A percentile compares a stretch with the other conserved stretches of the same genome.
Evolutionary conservation across 1,284 basidiomycete species (phyloP).

Genomic region (Microbotryomycetes sp.): DNA sequence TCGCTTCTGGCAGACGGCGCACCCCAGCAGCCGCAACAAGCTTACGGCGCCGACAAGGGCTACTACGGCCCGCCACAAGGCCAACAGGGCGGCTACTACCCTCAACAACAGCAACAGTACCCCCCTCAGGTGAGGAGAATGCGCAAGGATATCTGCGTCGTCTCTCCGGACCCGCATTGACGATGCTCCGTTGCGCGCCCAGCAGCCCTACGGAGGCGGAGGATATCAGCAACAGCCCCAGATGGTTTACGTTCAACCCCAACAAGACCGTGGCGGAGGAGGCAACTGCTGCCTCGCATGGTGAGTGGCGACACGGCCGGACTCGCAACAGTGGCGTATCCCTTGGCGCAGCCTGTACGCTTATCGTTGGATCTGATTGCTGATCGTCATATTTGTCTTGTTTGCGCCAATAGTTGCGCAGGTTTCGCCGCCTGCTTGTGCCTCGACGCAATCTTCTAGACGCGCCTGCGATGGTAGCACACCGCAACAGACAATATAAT

Average conservation of each 20-base stretch:
- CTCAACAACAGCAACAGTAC: background rate
- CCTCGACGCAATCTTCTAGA: conserved; percentile 16
- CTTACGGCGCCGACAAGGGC: conserved; percentile 13
- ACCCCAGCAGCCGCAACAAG: conserved; percentile 22
- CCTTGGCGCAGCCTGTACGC: background rate
- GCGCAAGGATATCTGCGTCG: background rate
- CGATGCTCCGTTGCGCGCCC: too few relatives aligned
- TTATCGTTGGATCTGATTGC: background rate
- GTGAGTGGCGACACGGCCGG: background rate
- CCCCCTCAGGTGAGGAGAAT: background rate
- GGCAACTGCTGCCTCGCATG: conserved; percentile 6
- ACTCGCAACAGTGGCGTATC: too few relatives aligned
- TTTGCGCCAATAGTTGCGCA: too few relatives aligned
- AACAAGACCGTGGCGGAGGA: background rate
- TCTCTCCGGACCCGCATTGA: background rate
- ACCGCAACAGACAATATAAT: too few relatives aligned
- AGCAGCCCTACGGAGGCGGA: background rate
- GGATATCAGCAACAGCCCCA: background rate
- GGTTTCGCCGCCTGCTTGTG: background rate
- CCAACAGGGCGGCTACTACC: background rate
- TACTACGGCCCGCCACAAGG: background rate
- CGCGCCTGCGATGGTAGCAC: too few relatives aligned
- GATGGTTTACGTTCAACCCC: conserved; percentile 7
- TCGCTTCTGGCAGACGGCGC: background rate
- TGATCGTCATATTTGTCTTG: background rate